phyloP scores from a whole-genome alignment of 75 land plant species.

The Picea glauca region DNA sequence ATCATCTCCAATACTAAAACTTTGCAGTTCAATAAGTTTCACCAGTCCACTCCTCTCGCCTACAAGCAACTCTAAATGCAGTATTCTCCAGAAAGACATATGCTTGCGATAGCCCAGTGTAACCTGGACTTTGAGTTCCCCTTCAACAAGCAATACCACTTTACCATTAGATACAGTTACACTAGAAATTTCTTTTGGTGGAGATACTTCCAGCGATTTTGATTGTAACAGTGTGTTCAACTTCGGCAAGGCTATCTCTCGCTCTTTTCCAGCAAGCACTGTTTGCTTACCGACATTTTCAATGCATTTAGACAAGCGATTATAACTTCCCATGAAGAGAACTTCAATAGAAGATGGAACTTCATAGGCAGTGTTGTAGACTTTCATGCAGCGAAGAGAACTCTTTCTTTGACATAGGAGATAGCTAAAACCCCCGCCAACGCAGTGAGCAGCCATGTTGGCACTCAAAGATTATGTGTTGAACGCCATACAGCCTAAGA shows the following conservation, averaged over 20 bases:
- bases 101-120: slow-evolving; percentile 96
- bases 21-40: slow-evolving; percentile 66
- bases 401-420: no score
- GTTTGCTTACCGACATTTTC: slow-evolving; percentile 87
- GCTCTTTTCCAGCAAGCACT: slow-evolving; percentile 54
- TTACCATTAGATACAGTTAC: slow-evolving; percentile 76
- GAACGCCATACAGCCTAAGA: no score
- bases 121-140: slow-evolving; percentile 23
- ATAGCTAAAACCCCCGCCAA: no score
- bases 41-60: slow-evolving; percentile 75
- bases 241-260: slow-evolving; percentile 64
- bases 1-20: slow-evolving; percentile 82
- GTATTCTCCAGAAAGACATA: slow-evolving; percentile 9
- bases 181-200: slow-evolving; percentile 77
- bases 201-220: slow-evolving; percentile 69
- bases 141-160: slow-evolving; percentile 52
- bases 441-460: no score
- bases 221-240: slow-evolving; percentile 11
- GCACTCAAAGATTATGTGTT: no score
- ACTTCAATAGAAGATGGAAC: slow-evolving; percentile 93
- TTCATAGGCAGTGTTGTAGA: slow-evolving; percentile 60
- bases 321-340: slow-evolving; percentile 76
- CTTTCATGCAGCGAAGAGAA: no score
- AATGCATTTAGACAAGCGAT: slow-evolving; percentile 89
- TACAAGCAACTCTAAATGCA: slow-evolving; percentile 79